Evolutionary conservation across 306 rosid genomes (phyloP).

Genomic region (Rosa chinensis): DNA sequence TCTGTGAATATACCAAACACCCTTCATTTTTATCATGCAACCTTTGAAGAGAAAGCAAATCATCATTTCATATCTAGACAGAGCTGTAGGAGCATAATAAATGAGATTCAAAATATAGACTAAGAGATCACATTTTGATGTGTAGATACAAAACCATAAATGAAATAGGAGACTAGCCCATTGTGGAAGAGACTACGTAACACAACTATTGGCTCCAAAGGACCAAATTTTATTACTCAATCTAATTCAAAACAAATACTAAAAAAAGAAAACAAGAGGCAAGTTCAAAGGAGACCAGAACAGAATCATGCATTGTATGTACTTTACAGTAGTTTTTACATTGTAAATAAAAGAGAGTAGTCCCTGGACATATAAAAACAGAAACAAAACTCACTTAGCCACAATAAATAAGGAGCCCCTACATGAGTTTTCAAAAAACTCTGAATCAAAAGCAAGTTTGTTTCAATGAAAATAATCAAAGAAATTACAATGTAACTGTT

Average conservation of each 20-base stretch:
- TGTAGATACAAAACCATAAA: neutral
- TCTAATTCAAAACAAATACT: neutral
- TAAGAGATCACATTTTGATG: neutral
- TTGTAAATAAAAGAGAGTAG: neutral
- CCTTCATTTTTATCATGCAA: slow-evolving; percentile 98
- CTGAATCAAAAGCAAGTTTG: too few species aligned
- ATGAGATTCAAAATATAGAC: neutral
- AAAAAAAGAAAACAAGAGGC: neutral
- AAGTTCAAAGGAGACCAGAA: neutral
- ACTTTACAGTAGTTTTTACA: neutral
- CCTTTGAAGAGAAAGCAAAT: slow-evolving; percentile 47
- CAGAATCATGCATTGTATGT: neutral
- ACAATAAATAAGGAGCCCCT: too few species aligned
- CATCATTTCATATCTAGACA: slow-evolving; percentile 10
- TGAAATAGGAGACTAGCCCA: neutral
- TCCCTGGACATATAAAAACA: too few species aligned
- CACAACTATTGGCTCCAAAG: neutral
- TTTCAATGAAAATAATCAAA: too few species aligned
- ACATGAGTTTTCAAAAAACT: too few species aligned
- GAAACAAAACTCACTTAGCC: too few species aligned
- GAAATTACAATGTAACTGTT: too few species aligned
- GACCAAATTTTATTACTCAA: neutral
- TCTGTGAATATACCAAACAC: slow-evolving; percentile 85
- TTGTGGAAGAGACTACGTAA: neutral
- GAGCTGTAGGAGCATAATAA: neutral